phyloP scores from a whole-genome alignment of 2,329 filamentous ascomycete genomes.

The Hyphodiscus sp. region DNA sequence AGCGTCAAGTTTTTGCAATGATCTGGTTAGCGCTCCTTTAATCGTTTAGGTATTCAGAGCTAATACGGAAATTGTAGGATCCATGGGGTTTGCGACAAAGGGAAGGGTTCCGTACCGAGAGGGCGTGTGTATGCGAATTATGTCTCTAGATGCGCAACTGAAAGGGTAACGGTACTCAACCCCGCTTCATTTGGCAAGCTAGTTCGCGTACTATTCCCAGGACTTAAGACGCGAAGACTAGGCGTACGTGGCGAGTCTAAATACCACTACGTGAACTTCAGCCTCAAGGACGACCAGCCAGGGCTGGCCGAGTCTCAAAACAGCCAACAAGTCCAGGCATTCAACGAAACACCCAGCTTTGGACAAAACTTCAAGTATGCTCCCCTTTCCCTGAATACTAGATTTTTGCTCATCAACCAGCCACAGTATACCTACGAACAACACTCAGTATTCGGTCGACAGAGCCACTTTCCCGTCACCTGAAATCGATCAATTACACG shows the following conservation, averaged over 20 bases:
- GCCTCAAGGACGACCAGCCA: slow-evolving; percentile 46
- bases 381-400: background rate
- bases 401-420: slow-evolving; percentile 17
- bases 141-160: slow-evolving; percentile 83
- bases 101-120: slow-evolving; percentile 81
- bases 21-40: slow-evolving; percentile 56
- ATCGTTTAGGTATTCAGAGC: slow-evolving; percentile 3
- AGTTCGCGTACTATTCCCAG: slow-evolving; percentile 91
- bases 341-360: slow-evolving; percentile 43
- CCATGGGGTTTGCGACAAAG: slow-evolving; percentile 63
- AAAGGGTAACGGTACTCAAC: slow-evolving; percentile 90
- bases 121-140: slow-evolving; percentile 95
- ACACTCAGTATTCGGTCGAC: slow-evolving; percentile 28
- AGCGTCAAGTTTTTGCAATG: slow-evolving; percentile 83
- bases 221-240: slow-evolving; percentile 83
- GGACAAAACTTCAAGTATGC: slow-evolving; percentile 46
- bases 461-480: slow-evolving; percentile 35
- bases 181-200: slow-evolving; percentile 97
- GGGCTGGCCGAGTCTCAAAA: slow-evolving; percentile 34
- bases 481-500: slow-evolving; percentile 31
- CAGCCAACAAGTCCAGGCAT: slow-evolving; percentile 40
- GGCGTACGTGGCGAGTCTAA: slow-evolving; percentile 96
- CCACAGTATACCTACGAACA: slow-evolving; percentile 24
- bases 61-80: slow-evolving; percentile 47
- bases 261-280: slow-evolving; percentile 83